These are phyloP conservation scores for Fusarium denticulatum DNA, from an alignment of 2,329 filamentous ascomycete genomes.

Conservation along the genomic window DNA sequence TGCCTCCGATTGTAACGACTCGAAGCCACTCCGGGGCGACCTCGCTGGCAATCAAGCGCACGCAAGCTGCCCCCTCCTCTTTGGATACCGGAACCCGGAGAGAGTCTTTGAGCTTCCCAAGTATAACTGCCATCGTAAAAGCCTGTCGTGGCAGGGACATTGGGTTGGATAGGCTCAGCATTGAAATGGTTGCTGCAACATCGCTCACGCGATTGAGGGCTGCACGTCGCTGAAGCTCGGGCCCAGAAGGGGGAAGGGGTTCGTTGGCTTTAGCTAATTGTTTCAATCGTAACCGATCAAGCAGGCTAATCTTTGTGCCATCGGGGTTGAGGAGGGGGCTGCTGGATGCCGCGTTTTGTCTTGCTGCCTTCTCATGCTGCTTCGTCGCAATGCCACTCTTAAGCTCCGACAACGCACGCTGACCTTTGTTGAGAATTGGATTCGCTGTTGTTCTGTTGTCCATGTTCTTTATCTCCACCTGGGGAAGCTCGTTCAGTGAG, in stretches of 20 bases:
- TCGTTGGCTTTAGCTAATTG: slow-evolving; percentile 68
- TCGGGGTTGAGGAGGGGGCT: slow-evolving; percentile 53
- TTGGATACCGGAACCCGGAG: slow-evolving; percentile 64
- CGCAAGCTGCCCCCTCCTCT: slow-evolving; percentile 62
- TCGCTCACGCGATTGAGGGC: slow-evolving; percentile 76
- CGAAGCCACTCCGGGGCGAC: slow-evolving; percentile 67
- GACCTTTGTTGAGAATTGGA: slow-evolving; percentile 71
- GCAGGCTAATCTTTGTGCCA: slow-evolving; percentile 69
- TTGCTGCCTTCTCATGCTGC: slow-evolving; percentile 58
- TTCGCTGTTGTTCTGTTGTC: slow-evolving; percentile 55
- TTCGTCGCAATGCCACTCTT: slow-evolving; percentile 68
- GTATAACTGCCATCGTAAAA: slow-evolving; percentile 71
- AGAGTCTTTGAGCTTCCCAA: slow-evolving; percentile 75
- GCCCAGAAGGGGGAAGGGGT: slow-evolving; percentile 63
- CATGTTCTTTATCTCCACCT: slow-evolving; percentile 49
- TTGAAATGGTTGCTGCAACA: slow-evolving; percentile 72
- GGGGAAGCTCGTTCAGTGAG: slow-evolving; percentile 62
- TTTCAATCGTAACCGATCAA: slow-evolving; percentile 81
- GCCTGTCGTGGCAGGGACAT: slow-evolving; percentile 65
- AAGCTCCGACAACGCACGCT: slow-evolving; percentile 74
- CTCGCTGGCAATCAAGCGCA: slow-evolving; percentile 63
- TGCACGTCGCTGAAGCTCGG: slow-evolving; percentile 68
- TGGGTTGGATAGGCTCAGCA: slow-evolving; percentile 67
- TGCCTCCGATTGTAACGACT: slow-evolving; percentile 61
- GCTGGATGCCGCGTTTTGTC: slow-evolving; percentile 46